A percentile compares a stretch with the other conserved stretches of the same genome.
These are phyloP conservation scores for Penicillium italicum DNA, from an alignment of 2,329 filamentous ascomycete genomes.

Conservation along the genomic window DNA sequence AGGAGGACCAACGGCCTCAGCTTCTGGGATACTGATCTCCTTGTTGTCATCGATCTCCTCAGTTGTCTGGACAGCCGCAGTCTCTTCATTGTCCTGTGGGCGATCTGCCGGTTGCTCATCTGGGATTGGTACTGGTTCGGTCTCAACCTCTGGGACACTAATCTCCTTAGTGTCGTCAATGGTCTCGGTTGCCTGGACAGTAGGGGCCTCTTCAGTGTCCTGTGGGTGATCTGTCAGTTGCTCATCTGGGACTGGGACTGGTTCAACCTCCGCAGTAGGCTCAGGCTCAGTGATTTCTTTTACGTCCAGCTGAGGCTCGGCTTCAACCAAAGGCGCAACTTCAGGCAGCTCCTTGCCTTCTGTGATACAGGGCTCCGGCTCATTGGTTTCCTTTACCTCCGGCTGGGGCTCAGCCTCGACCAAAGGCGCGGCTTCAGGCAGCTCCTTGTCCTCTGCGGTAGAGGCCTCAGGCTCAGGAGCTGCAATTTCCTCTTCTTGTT, in stretches of 20 bases:
- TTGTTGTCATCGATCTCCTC: not conserved
- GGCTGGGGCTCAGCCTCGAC: not conserved
- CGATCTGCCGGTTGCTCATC: constrained; percentile 3
- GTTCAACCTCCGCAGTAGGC: constrained; percentile 1
- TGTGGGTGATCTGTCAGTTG: not conserved
- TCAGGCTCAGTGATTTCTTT: not conserved
- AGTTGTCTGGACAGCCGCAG: not conserved
- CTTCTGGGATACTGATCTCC: not conserved
- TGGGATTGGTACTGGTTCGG: not conserved
- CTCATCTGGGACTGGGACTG: not conserved
- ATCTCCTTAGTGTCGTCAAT: not conserved
- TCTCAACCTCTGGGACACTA: not conserved
- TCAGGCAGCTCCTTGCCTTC: constrained; percentile 20
- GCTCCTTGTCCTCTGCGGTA: constrained; percentile 18
- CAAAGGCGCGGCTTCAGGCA: constrained; percentile 8
- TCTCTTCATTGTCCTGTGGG: constrained; percentile 1
- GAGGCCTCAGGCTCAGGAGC: constrained; percentile 3
- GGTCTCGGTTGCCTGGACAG: no score
- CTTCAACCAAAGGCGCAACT: not conserved
- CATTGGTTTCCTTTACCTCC: not conserved
- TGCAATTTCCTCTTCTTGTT: constrained; percentile 11
- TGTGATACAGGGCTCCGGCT: constrained; percentile 2
- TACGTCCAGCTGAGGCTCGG: constrained; percentile 3
- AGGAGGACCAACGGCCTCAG: not conserved
- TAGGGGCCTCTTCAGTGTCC: constrained; percentile 5